These are phyloP conservation scores for Xylaria grammica DNA, from an alignment of 495 filamentous ascomycete species.

Conservation along the genomic window DNA sequence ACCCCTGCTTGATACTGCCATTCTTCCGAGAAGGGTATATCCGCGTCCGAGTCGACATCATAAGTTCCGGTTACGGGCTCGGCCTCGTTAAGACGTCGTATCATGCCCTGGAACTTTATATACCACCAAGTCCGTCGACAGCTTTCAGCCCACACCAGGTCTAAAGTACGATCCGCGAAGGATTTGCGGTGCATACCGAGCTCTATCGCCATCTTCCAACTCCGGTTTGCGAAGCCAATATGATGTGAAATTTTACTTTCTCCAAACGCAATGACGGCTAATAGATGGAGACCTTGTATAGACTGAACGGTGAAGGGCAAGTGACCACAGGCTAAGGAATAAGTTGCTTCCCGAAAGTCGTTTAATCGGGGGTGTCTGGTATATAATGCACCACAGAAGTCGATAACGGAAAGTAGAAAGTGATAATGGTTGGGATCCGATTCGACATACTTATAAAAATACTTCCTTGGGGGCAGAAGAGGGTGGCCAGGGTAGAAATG, in stretches of 20 bases:
- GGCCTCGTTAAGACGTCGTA: neutral
- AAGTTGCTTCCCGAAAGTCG: slow-evolving; percentile 50
- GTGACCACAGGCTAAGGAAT: slow-evolving; percentile 44
- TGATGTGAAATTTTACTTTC: slow-evolving; percentile 63
- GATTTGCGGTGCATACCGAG: slow-evolving; percentile 65
- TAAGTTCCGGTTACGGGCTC: neutral
- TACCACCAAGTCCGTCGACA: slow-evolving; percentile 80
- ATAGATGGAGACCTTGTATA: slow-evolving; percentile 69
- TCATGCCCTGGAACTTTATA: slow-evolving; percentile 67
- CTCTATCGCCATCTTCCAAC: slow-evolving; percentile 66
- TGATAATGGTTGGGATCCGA: slow-evolving; percentile 37
- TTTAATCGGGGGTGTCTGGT: slow-evolving; percentile 43
- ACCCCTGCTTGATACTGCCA: slow-evolving; percentile 60
- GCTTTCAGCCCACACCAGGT: slow-evolving; percentile 68
- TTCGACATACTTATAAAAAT: slow-evolving; percentile 41
- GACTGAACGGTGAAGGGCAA: slow-evolving; percentile 59
- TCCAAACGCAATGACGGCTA: slow-evolving; percentile 69
- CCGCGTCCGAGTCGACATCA: slow-evolving; percentile 52
- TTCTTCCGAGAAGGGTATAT: slow-evolving; percentile 68
- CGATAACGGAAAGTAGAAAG: slow-evolving; percentile 57
- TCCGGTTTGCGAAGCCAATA: slow-evolving; percentile 59
- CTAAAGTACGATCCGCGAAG: slow-evolving; percentile 53
- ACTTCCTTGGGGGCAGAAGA: slow-evolving; percentile 55
- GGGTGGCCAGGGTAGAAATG: slow-evolving; percentile 67
- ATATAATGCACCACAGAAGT: slow-evolving; percentile 62